Evolutionary conservation across 495 filamentous ascomycete species (phyloP).

Genomic region (Massariosphaeria phaeospora): DNA sequence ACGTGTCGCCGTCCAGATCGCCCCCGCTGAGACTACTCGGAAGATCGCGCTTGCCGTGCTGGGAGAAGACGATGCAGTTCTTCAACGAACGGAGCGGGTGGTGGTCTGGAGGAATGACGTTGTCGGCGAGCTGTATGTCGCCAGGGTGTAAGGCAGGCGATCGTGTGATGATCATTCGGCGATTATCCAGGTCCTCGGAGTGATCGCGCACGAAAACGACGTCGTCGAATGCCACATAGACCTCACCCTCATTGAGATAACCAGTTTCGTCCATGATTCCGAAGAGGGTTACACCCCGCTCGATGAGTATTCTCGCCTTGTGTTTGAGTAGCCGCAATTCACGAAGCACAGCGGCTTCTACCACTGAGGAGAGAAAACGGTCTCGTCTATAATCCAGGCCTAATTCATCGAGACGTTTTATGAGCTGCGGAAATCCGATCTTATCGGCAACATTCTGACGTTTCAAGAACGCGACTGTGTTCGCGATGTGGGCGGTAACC

Average conservation of each 20-base stretch:
- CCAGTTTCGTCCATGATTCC: conserved; percentile 82
- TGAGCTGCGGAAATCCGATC: conserved; percentile 54
- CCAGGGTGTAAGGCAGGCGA: conserved; percentile 75
- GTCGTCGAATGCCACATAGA: conserved; percentile 48
- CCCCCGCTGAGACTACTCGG: conserved; percentile 74
- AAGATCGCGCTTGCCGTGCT: conserved; percentile 62
- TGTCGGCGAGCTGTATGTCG: conserved; percentile 63
- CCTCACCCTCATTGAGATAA: conserved; percentile 58
- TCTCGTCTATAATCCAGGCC: conserved; percentile 60
- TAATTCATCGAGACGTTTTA: conserved; percentile 50
- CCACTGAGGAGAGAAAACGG: conserved; percentile 55
- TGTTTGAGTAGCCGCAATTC: conserved; percentile 70
- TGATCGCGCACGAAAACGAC: not conserved
- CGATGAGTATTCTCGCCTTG: conserved; percentile 64
- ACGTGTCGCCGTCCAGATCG: conserved; percentile 78
- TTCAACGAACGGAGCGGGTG: conserved; percentile 56
- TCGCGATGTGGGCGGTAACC: conserved; percentile 50
- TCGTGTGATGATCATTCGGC: conserved; percentile 56
- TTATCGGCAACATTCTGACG: conserved; percentile 48
- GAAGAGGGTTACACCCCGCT: conserved; percentile 64
- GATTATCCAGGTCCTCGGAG: not conserved
- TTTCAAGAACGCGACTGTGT: conserved; percentile 60
- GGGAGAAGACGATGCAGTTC: conserved; percentile 77
- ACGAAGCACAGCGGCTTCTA: conserved; percentile 61
- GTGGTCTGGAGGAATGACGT: conserved; percentile 49